Base-by-base conservation (phyloP, 192 early-diverging fungal species). In the Mortierella alpina region DNA sequence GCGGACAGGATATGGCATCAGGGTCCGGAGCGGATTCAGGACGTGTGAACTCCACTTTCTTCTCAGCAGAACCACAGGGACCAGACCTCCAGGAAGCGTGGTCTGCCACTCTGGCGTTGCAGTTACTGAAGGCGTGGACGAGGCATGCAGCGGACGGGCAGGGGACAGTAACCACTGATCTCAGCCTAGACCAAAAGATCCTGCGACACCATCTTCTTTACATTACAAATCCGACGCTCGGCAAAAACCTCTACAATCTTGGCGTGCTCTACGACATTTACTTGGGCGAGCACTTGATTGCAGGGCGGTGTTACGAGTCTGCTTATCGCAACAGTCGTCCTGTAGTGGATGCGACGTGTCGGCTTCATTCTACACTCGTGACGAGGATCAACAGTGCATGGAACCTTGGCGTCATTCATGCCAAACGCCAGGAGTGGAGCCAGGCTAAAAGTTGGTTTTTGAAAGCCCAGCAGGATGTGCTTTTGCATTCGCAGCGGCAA, bases 321-420 rank as follows among this genome's bases (percentile, higher is more conserved):
- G 75, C 75, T 0, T 77, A 70, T 47, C 75, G 70, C 0, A 65
- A 59, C 66, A 62, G 69, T 45, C 60, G 31, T 31, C 3, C 31
- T 31, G 31, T 3, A 31, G 31, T 31, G 31, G 31, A 31, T 31
- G 31, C 31, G 31, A 2, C 31, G 31, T 31, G 31, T 31, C 31
- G 31, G 31, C 31, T 31, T 31, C 31, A 31, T 8, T 18, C 40
- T 1, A 14, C 14, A 17, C 39, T 68, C 9, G 55, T 69, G 23
- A 76, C 62, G 12, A 65, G 68, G 68, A 77, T 77, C n/a, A 77
- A 77, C n/a, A 70, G 75, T 41, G 68, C 75, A 6, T 77, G 75
- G 75, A 77, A 77, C 42, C 7, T 77, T 5, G 75, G 75, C 0
- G 75, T 77, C 8, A 42, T 77, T 23, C 44, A 70, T 60, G 67